Evolutionary conservation across 306 rosid genomes (phyloP).

Genomic region (Gynostemma pentaphyllum): DNA sequence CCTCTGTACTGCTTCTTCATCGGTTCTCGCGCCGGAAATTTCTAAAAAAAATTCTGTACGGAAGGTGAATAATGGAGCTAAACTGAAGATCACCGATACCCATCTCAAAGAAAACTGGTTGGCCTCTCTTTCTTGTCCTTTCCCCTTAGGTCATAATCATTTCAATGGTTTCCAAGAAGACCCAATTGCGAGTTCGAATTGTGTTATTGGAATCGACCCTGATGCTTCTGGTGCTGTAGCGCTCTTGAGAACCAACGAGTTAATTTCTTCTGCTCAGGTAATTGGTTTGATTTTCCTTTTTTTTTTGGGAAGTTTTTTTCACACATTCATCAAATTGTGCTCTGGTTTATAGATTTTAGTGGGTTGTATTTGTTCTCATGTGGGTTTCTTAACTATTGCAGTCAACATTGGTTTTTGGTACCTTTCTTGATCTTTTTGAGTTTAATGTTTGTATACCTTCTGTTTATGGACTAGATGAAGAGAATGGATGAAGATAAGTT

Average conservation of each 20-base stretch:
- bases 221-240: conserved; percentile 77
- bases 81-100: conserved; percentile 29
- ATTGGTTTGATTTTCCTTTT: not conserved
- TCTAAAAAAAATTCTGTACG: not conserved
- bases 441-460: not conserved
- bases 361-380: not conserved
- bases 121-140: conserved; percentile 61
- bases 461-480: too few relatives aligned
- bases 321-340: not conserved
- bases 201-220: conserved; percentile 80
- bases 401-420: not conserved
- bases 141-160: conserved; percentile 13
- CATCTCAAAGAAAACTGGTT: conserved; percentile 70
- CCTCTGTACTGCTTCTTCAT: conserved; percentile 18
- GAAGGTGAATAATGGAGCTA: not conserved
- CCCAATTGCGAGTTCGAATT: conserved; percentile 22
- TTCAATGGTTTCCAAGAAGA: conserved; percentile 10
- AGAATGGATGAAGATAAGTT: too few relatives aligned
- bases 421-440: not conserved
- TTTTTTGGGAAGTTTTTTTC: not conserved
- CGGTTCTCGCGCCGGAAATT: conserved; percentile 14
- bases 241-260: conserved; percentile 34
- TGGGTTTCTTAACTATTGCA: not conserved
- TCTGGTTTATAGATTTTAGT: not conserved
- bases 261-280: conserved; percentile 57